Percentiles rank a stretch among this genome's conserved stretches.
These are phyloP conservation scores for Dillenia turbinata DNA, from an alignment of 164 flowering plant species.

Conservation along the genomic window DNA sequence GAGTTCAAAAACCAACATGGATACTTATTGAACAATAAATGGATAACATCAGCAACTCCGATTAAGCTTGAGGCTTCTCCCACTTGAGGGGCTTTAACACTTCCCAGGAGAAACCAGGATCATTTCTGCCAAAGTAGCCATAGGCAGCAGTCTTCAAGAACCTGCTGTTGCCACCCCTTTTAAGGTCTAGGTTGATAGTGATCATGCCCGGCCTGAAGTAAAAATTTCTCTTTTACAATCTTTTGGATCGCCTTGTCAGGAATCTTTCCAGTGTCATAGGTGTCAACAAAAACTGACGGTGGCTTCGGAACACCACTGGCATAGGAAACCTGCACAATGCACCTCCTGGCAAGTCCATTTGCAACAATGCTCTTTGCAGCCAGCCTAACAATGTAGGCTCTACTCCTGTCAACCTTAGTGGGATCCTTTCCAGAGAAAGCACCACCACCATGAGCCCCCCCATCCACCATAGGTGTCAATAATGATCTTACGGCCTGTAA, in stretches of 20 bases:
- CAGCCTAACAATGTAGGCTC: constrained; percentile 62
- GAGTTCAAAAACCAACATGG: too few species aligned
- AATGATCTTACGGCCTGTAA: constrained; percentile 72
- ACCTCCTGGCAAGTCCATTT: constrained; percentile 46
- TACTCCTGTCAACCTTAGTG: constrained; percentile 58
- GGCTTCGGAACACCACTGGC: constrained; percentile 76
- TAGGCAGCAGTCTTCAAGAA: constrained; percentile 67
- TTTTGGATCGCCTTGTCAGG: constrained; percentile 48
- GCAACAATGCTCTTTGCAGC: constrained; percentile 63
- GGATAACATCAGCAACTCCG: too few species aligned
- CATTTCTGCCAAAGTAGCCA: constrained; percentile 61
- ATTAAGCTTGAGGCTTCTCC: constrained; percentile 33
- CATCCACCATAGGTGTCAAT: constrained; percentile 69
- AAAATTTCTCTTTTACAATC: constrained; percentile 53
- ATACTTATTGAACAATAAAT: too few species aligned
- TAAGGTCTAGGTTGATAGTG: constrained; percentile 42
- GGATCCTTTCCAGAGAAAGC: constrained; percentile 65
- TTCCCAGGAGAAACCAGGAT: constrained; percentile 63
- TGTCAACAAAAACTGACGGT: constrained; percentile 48
- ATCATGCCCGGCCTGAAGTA: constrained; percentile 66
- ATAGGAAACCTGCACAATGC: constrained; percentile 64
- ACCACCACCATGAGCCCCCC: constrained; percentile 72
- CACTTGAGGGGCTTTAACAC: constrained; percentile 54
- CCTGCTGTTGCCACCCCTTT: constrained; percentile 48
- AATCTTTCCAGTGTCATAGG: constrained; percentile 45